Percentiles rank a stretch among this genome's conserved stretches.
These are phyloP conservation scores for Paratrimastix pyriformis DNA, from an alignment of 78 protist species.

Conservation along the genomic window DNA sequence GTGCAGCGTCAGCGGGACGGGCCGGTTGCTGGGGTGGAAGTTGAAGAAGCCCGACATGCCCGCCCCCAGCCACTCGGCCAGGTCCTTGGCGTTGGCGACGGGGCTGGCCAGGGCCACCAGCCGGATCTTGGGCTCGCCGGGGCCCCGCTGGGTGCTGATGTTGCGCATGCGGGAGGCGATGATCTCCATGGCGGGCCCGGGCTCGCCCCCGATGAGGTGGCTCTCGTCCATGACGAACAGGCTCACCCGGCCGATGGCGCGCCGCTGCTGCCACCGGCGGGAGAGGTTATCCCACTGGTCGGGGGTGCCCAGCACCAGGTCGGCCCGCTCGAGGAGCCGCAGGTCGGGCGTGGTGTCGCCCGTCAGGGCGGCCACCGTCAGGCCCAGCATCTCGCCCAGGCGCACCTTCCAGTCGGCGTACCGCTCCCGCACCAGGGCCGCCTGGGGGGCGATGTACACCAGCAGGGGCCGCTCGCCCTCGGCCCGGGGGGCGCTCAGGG, in stretches of 20 bases:
- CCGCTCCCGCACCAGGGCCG: slow-evolving; percentile 22
- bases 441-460: slow-evolving; percentile 42
- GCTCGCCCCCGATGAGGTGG: slow-evolving; percentile 76
- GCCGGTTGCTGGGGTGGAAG: slow-evolving; percentile 89
- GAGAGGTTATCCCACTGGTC: slow-evolving; percentile 82
- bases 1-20: slow-evolving; percentile 79
- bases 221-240: slow-evolving; percentile 81
- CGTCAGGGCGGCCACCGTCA: slow-evolving; percentile 37
- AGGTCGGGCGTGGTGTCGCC: slow-evolving; percentile 56
- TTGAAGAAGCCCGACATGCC: slow-evolving; percentile 48
- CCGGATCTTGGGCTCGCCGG: slow-evolving; percentile 48
- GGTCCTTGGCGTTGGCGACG: slow-evolving; percentile 65
- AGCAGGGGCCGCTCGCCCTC: no score
- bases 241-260: slow-evolving; percentile 43
- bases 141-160: slow-evolving; percentile 59
- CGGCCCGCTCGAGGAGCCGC: neutral
- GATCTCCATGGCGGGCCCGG: slow-evolving; percentile 74
- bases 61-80: slow-evolving; percentile 66
- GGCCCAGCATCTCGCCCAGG: slow-evolving; percentile 18
- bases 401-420: slow-evolving; percentile 12
- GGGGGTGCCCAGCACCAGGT: slow-evolving; percentile 51
- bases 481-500: no score
- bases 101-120: slow-evolving; percentile 68
- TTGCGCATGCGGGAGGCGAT: slow-evolving; percentile 76
- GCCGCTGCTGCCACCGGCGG: slow-evolving; percentile 78